These are phyloP conservation scores for Didymella pinodella DNA, from an alignment of 2,329 filamentous ascomycete species.

Conservation along the genomic window DNA sequence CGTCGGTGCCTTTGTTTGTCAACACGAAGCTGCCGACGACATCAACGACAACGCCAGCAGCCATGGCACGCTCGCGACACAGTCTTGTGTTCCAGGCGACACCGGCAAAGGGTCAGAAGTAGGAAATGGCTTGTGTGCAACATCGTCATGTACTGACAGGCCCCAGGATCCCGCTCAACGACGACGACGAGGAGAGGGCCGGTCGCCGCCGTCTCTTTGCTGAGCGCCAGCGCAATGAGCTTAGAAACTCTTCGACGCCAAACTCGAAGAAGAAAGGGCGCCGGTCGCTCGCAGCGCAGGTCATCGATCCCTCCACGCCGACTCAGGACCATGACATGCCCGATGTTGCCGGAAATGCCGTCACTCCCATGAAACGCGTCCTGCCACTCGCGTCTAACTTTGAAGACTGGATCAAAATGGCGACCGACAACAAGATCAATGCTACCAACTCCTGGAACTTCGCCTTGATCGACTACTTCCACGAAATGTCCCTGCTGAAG, in stretches of 20 bases:
- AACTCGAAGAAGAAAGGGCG: slow-evolving; percentile 54
- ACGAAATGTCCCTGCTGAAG: slow-evolving; percentile 96
- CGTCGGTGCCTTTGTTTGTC: slow-evolving; percentile 27
- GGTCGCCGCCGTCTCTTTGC: slow-evolving; percentile 76
- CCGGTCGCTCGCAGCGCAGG: slow-evolving; percentile 61
- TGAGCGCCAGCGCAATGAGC: slow-evolving; percentile 78
- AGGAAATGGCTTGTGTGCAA: not conserved
- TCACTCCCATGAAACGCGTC: slow-evolving; percentile 92
- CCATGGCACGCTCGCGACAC: slow-evolving; percentile 64
- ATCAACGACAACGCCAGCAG: slow-evolving; percentile 20
- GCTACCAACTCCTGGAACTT: slow-evolving; percentile 99
- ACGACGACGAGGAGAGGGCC: slow-evolving; percentile 92
- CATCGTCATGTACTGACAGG: slow-evolving; percentile 6
- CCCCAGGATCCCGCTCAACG: slow-evolving; percentile 88
- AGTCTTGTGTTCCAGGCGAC: slow-evolving; percentile 24
- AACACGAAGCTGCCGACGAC: slow-evolving; percentile 32
- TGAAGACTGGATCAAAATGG: slow-evolving; percentile 99
- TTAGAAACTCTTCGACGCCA: slow-evolving; percentile 81
- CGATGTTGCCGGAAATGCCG: slow-evolving; percentile 72
- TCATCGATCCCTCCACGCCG: slow-evolving; percentile 61
- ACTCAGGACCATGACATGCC: slow-evolving; percentile 58
- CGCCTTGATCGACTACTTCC: slow-evolving; percentile 99
- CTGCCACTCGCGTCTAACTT: slow-evolving; percentile 95
- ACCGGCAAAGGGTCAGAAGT: slow-evolving; percentile 13
- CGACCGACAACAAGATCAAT: slow-evolving; percentile 96